Evolutionary conservation across 2,329 filamentous ascomycete genomes (phyloP), one percentile per base, ranked within the genome.

Genomic region (Verticillium dahliae): DNA sequence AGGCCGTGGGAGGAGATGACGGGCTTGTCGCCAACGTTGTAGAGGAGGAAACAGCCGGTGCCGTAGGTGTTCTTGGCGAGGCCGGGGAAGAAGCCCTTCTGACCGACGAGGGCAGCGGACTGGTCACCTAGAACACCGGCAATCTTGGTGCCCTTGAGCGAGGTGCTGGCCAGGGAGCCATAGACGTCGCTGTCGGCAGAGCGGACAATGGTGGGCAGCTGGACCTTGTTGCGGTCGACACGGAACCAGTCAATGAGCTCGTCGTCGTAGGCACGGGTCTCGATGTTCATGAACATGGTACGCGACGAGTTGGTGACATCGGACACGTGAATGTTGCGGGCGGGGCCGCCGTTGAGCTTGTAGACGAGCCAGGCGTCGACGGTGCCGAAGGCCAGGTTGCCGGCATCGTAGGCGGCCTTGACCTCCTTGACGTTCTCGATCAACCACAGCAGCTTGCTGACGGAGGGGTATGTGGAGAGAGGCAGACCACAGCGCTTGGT

Each of bases 251-350:
- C 81, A 35, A 93, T 78, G 57, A 93, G 81, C 59, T 83, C 81
- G 57, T 90, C 83, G 69, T 91, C 90, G 73, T 94, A 95, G 68
- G 91, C 75, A 55, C 92, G 79, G 1, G 85, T 90, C 69, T 90
- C 81, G 37, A 94, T 81, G 73, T 93, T 91, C 86, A 93, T 91
- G 75, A 95, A 92, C 90, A 93, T 92, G 54, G 91, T 94, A 66
- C 90, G 81, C 3, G 89, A 91, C n/a, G 91, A 90, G 72, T 95
- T 95, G 62, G 89, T 90, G 6, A 88, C 84, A 69, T 95, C 91
- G 1, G 90, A 92, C 62, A 94, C 89, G 71, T 89, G 85, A 60
- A 90, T 73, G 61, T 88, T 84, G 61, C 81, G 84, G 62, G 83
- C 82, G 45, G 79, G 81, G 18, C 88, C 88, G 62, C 90, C 90